A percentile compares a stretch with the other conserved stretches of the same genome.
Conservation (phyloP, 768 basidiomycete species). For the Leccinellum albellum region DNA sequence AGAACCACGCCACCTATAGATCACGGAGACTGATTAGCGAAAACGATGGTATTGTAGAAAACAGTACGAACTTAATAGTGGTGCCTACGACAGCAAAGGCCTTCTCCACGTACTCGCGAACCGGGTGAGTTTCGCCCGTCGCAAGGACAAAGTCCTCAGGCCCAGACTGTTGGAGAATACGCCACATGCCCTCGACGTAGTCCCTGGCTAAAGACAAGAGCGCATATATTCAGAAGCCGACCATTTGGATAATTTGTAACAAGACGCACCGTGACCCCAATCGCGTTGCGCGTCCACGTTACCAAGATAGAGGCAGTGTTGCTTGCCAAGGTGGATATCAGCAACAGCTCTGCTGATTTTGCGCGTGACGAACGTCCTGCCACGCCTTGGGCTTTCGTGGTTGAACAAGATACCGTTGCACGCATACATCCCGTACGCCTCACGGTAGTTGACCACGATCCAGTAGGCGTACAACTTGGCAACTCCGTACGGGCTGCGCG, state of each 20-base stretch:
- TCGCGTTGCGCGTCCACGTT: slow-evolving; percentile 94
- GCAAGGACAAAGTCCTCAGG: slow-evolving; percentile 93
- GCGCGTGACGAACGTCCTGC: slow-evolving; percentile 92
- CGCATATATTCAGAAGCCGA: slow-evolving; percentile 5
- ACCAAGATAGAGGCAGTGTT: slow-evolving; percentile 86
- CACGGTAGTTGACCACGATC: slow-evolving; percentile 90
- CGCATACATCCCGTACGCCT: slow-evolving; percentile 94
- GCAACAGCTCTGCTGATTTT: slow-evolving; percentile 93
- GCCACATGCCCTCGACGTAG: slow-evolving; percentile 98
- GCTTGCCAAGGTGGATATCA: slow-evolving; percentile 87
- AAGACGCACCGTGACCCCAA: slow-evolving; percentile 86
- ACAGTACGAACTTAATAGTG: slow-evolving; percentile 51
- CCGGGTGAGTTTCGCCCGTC: slow-evolving; percentile 93
- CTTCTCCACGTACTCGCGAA: slow-evolving; percentile 90
- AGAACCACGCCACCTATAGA: slow-evolving; percentile 70
- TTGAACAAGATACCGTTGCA: slow-evolving; percentile 98
- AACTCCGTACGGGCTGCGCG: slow-evolving; percentile 94
- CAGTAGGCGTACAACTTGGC: slow-evolving; percentile 92
- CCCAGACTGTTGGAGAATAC: slow-evolving; percentile 82
- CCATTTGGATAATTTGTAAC: background rate
- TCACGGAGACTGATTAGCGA: slow-evolving; percentile 1
- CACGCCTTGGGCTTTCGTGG: slow-evolving; percentile 93
- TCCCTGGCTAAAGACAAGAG: slow-evolving; percentile 55
- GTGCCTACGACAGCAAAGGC: slow-evolving; percentile 70
- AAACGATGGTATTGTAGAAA: background rate